Base-by-base conservation (phyloP, 371 early-diverging fungal species). In the Cladochytrium tenue region DNA sequence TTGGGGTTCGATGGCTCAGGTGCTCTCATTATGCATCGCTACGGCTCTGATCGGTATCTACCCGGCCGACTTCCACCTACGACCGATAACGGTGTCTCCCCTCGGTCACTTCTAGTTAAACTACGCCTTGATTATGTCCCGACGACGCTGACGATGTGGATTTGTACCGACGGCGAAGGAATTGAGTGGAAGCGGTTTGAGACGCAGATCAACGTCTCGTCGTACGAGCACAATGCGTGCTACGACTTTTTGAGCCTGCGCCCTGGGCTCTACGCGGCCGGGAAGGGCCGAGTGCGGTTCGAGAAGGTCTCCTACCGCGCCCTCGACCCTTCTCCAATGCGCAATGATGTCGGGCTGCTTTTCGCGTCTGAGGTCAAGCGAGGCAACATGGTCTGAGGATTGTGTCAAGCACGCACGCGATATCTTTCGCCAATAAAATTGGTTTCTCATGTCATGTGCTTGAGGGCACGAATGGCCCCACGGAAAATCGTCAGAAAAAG, bases 201-300 rank as follows among this genome's bases (percentile, higher is more conserved):
- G 28, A 55, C 23, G 25, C 56, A 55, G 28, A 55, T 55, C 28
- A 55, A 55, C 28, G 56, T 55, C 13, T 7, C 56, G 28, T 25
- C 56, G 56, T 55, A 55, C 28, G 56, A 55, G 28, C 56, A 55
- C 56, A 55, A 55, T 23, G 56, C 56, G 56, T 10, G 25, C 28
- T 55, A 55, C 28, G 56, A 55, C 28, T 55, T 55, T 55, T 55
- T 55, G 56, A 55, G 56, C 25, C 28, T 55, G 56, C 7, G 56
- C 13, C 56, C 56, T 7, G 56, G 56, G 10, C 10, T 55, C 28
- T 55, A 55, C 56, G 56, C 56, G 23, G 56, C 56, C 10, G 56
- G 56, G 28, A 23, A 13, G 28, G 56, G 56, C 28, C 15, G 25
- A 23, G 56, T 55, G 23, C 56, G 56, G 10, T 7, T 55, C 13